Evolutionary conservation across 345 rosid species (phyloP).

Genomic region (Camelina laxa): DNA sequence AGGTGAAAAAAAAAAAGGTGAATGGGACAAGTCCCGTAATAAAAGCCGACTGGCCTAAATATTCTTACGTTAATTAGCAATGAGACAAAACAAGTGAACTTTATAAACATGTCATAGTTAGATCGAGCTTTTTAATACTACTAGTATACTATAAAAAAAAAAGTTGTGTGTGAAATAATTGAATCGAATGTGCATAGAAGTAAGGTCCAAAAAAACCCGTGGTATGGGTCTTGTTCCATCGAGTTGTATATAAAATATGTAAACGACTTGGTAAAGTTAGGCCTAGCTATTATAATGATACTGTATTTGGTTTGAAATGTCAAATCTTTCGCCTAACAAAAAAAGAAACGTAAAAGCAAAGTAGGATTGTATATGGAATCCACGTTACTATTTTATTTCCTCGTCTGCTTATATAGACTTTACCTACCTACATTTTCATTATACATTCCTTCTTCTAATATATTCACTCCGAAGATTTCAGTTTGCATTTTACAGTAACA

Average conservation of each 20-base stretch:
- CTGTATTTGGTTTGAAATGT: conserved; percentile 16
- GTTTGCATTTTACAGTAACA: background rate
- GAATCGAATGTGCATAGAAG: background rate
- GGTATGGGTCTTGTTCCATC: conserved; percentile 1
- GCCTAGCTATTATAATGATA: background rate
- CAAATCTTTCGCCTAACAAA: conserved; percentile 28
- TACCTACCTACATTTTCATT: conserved; percentile 18
- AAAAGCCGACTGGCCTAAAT: conserved; percentile 13
- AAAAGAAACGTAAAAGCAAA: conserved; percentile 8
- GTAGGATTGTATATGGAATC: conserved; percentile 9
- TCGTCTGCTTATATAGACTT: background rate
- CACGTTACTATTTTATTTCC: conserved; percentile 17
- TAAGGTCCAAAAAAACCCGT: conserved; percentile 8
- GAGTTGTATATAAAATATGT: background rate
- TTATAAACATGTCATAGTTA: conserved; percentile 17
- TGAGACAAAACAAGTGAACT: conserved; percentile 16
- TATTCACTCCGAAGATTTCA: background rate
- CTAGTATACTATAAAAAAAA: no score
- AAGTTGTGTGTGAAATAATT: background rate
- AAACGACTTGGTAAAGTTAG: background rate
- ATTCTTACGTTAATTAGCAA: conserved; percentile 35
- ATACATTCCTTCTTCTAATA: background rate
- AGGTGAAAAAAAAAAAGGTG: background rate
- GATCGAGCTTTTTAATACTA: conserved; percentile 14
- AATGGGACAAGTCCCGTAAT: background rate